phyloP scores from a whole-genome alignment of 139 green algal species.

The Chlorella sp. region DNA sequence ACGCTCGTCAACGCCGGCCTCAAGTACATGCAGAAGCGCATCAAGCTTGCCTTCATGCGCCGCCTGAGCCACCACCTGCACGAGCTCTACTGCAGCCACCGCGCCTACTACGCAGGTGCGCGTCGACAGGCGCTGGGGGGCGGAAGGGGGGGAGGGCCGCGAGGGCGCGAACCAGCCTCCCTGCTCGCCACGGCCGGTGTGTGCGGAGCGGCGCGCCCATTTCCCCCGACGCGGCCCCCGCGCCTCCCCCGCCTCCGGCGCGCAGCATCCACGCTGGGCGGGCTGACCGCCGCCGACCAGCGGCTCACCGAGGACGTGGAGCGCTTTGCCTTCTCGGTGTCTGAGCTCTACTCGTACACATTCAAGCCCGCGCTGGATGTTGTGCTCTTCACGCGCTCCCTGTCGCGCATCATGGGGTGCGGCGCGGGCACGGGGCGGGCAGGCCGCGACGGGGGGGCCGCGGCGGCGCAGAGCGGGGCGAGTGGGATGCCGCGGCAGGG shows the following conservation, averaged over 20 bases:
- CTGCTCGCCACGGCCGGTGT: too few species aligned
- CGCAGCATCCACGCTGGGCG: too few species aligned
- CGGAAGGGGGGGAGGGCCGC: background rate
- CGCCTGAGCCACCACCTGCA: conserved; percentile 84
- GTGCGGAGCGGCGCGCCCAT: too few species aligned
- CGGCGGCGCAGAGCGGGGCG: too few species aligned
- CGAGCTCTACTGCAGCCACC: conserved; percentile 82
- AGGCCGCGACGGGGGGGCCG: too few species aligned
- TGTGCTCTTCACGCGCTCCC: conserved; percentile 87
- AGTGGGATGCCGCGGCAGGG: too few species aligned
- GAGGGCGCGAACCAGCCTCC: too few species aligned
- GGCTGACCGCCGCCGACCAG: conserved; percentile 92
- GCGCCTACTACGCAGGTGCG: conserved; percentile 93
- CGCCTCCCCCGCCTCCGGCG: too few species aligned
- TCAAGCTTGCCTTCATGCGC: conserved; percentile 70
- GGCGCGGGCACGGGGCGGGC: background rate
- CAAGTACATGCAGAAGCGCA: conserved; percentile 93
- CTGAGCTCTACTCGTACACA: conserved; percentile 91
- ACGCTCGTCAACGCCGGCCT: conserved; percentile 56
- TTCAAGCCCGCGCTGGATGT: conserved; percentile 97
- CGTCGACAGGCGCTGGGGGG: too few species aligned
- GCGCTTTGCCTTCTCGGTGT: background rate
- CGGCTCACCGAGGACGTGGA: conserved; percentile 95
- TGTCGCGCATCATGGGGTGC: conserved; percentile 80
- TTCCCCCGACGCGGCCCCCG: too few species aligned